Conservation (phyloP, 306 rosid genomes). For the Malus domestica region ASM211411v1 NC_041790.1:6325001-6325500, state of each 20-base stretch:
- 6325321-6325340: slow-evolving; percentile 68
- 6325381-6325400: slow-evolving; percentile 62
- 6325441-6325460: slow-evolving; percentile 70
- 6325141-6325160: slow-evolving; percentile 55
- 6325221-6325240: slow-evolving; percentile 66
- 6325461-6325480: slow-evolving; percentile 81
- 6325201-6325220: slow-evolving; percentile 66
- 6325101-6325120: not conserved
- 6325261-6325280: not conserved
- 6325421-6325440: slow-evolving; percentile 51
- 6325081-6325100: not conserved
- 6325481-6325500: slow-evolving; percentile 89
- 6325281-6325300: not conserved
- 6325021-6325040: slow-evolving; percentile 19
- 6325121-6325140: slow-evolving; percentile 35
- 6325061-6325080: not conserved
- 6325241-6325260: not conserved
- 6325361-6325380: slow-evolving; percentile 51
- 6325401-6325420: slow-evolving; percentile 51
- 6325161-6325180: slow-evolving; percentile 81
- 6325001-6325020: slow-evolving; percentile 55
- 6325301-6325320: slow-evolving; percentile 98
- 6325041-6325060: slow-evolving; percentile 8
- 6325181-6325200: slow-evolving; percentile 55
- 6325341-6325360: slow-evolving; percentile 86